Evolutionary conservation across 768 basidiomycete species (phyloP).

Genomic region (Agrocybe praecox): DNA sequence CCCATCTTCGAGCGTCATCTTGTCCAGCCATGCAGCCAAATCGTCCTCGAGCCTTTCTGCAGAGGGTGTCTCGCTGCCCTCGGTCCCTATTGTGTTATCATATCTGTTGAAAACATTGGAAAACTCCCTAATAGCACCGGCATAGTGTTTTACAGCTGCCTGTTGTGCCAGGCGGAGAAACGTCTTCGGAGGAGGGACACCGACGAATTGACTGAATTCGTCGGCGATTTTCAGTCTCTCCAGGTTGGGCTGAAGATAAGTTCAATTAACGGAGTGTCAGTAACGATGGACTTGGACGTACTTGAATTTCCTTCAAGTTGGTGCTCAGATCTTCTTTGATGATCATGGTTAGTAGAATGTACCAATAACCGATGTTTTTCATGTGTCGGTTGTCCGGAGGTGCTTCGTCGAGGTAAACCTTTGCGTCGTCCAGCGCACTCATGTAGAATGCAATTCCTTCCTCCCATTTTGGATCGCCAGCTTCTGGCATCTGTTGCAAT

Average conservation of each 20-base stretch:
- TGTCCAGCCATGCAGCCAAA: slow-evolving; percentile 59
- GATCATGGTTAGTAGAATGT: slow-evolving; percentile 54
- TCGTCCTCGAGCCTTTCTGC: slow-evolving; percentile 54
- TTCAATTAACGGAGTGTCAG: neutral
- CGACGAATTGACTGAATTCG: slow-evolving; percentile 50
- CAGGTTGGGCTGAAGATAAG: slow-evolving; percentile 30
- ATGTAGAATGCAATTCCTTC: slow-evolving; percentile 62
- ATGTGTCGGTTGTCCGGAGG: slow-evolving; percentile 64
- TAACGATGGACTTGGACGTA: slow-evolving; percentile 22
- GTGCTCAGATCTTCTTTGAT: slow-evolving; percentile 51
- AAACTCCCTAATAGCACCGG: slow-evolving; percentile 48
- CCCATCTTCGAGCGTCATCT: slow-evolving; percentile 42
- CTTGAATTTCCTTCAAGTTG: slow-evolving; percentile 55
- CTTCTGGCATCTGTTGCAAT: slow-evolving; percentile 41
- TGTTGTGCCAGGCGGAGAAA: slow-evolving; percentile 54
- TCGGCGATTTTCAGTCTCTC: slow-evolving; percentile 52
- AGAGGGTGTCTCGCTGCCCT: slow-evolving; percentile 23
- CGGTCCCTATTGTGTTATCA: slow-evolving; percentile 24
- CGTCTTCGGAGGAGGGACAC: slow-evolving; percentile 49
- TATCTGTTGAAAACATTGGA: slow-evolving; percentile 40
- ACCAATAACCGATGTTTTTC: slow-evolving; percentile 60
- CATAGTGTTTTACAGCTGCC: slow-evolving; percentile 49
- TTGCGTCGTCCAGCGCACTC: slow-evolving; percentile 62
- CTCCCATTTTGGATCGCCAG: slow-evolving; percentile 48
- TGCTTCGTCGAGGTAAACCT: slow-evolving; percentile 51